These are phyloP conservation scores for Catunica adiposa DNA, from an alignment of 2,329 filamentous ascomycete genomes.

Conservation along the genomic window DNA sequence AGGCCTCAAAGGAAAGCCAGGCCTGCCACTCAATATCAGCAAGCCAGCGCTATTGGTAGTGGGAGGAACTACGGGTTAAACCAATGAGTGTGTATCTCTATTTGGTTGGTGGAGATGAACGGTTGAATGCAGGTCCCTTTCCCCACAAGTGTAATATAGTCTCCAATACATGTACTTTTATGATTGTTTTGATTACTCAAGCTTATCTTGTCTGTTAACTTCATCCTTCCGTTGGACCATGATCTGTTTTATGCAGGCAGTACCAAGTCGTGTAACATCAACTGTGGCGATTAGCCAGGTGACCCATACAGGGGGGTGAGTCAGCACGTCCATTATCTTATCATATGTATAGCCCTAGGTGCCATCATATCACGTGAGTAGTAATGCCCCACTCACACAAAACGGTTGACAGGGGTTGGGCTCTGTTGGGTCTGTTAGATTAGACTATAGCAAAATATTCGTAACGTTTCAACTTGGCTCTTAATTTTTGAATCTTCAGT, in stretches of 20 bases:
- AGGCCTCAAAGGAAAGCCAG: neutral
- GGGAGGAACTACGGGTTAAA: conserved; percentile 25
- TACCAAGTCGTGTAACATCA: no score
- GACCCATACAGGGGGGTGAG: no score
- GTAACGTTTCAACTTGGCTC: neutral
- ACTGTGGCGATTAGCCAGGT: no score
- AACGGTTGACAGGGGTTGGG: neutral
- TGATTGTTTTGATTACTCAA: neutral
- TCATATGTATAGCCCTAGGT: no score
- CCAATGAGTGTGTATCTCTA: neutral
- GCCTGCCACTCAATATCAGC: conserved; percentile 4
- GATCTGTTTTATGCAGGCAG: no score
- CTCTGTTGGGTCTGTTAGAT: neutral
- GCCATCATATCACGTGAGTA: conserved; percentile 3
- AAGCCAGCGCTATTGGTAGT: conserved; percentile 20
- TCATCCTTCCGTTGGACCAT: no score
- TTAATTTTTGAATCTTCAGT: neutral
- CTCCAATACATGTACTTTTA: conserved; percentile 13
- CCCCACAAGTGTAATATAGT: conserved; percentile 12
- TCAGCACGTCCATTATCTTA: no score
- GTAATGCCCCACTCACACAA: conserved; percentile 9
- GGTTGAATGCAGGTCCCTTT: neutral
- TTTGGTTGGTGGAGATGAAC: neutral
- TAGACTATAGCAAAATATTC: conserved; percentile 10
- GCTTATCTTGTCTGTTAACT: neutral